A percentile compares a stretch with the other conserved stretches of the same genome.
Conservation (phyloP, 768 basidiomycete species). For the Calocybe cyanea region DNA sequence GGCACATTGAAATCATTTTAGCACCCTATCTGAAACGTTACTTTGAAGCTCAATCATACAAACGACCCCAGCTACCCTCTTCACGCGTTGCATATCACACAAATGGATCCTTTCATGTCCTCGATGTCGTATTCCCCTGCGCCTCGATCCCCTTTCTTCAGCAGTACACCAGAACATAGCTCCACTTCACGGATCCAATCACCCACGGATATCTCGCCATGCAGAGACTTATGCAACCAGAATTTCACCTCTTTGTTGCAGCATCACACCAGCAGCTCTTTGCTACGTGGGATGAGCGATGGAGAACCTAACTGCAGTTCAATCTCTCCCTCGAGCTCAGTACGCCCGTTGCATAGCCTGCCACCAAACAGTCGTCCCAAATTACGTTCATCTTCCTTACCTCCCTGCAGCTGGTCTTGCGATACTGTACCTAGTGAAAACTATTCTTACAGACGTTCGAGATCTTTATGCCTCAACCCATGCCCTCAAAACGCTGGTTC, state of each 20-base stretch:
- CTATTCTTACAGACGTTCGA: no score
- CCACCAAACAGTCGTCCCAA: no score
- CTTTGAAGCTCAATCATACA: constrained; percentile 3
- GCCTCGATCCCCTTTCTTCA: not conserved
- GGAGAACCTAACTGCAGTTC: not conserved
- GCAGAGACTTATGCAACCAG: no score
- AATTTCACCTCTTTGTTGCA: no score
- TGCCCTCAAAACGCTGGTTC: no score
- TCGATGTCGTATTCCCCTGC: not conserved
- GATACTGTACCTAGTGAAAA: no score
- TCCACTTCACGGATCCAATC: not conserved
- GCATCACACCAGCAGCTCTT: no score
- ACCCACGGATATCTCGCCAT: no score
- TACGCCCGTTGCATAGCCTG: no score
- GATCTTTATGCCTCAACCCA: no score
- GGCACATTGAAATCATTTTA: not conserved
- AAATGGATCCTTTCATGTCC: not conserved
- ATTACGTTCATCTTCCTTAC: no score
- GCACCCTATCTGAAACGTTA: not conserved
- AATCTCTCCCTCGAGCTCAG: constrained; percentile 1
- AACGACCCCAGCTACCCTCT: not conserved
- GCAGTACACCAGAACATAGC: constrained; percentile 2
- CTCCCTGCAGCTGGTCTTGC: no score
- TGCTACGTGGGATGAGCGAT: not conserved
- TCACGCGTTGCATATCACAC: not conserved